Evolutionary conservation across 2,329 filamentous ascomycete genomes (phyloP).

Genomic region (Cryphonectria carpinicola): DNA sequence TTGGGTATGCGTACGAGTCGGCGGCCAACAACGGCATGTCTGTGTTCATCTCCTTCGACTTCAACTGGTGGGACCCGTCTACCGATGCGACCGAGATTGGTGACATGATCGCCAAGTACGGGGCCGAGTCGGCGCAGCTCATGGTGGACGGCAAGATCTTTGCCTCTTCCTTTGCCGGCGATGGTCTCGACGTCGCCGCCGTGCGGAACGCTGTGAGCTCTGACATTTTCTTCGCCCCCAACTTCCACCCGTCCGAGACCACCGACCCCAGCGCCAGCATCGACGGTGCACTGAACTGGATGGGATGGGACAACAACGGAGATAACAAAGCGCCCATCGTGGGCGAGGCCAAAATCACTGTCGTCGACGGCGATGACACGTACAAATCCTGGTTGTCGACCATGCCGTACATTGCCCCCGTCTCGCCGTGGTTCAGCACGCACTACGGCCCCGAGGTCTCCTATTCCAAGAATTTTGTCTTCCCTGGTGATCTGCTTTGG

Average conservation of each 20-base stretch:
- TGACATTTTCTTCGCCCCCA: constrained; percentile 53
- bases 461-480: constrained; percentile 30
- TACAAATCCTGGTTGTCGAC: constrained; percentile 42
- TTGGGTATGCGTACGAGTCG: constrained; percentile 52
- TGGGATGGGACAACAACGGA: constrained; percentile 48
- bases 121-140: constrained; percentile 49
- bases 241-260: constrained; percentile 49
- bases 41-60: constrained; percentile 61
- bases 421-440: constrained; percentile 31
- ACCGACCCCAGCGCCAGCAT: constrained; percentile 40
- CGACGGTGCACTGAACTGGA: constrained; percentile 48
- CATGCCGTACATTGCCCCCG: constrained; percentile 32
- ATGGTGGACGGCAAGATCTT: constrained; percentile 53
- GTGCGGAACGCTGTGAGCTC: constrained; percentile 46
- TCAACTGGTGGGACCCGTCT: constrained; percentile 27
- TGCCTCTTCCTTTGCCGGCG: constrained; percentile 57
- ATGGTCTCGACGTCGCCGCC: constrained; percentile 48
- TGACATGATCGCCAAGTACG: constrained; percentile 51
- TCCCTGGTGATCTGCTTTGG: constrained; percentile 28
- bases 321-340: constrained; percentile 53
- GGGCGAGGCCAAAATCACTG: constrained; percentile 42
- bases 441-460: constrained; percentile 27
- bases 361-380: constrained; percentile 43
- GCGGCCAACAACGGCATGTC: constrained; percentile 53
- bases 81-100: constrained; percentile 46